phyloP scores from a whole-genome alignment of 306 rosid genomes.

The Albizia julibrissin region DNA sequence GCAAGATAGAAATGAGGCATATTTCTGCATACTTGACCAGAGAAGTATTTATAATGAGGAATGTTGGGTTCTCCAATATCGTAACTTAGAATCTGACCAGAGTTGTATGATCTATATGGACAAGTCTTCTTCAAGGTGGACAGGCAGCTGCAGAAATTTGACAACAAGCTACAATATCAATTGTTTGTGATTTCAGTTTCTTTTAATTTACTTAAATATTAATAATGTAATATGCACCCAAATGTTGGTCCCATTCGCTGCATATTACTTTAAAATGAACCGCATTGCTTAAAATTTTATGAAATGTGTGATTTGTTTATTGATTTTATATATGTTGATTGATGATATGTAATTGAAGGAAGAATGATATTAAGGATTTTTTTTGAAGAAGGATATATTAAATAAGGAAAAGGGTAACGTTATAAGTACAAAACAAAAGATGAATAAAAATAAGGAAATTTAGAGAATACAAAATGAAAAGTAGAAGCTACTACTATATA shows the following conservation, averaged over 20 bases:
- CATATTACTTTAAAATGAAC: not conserved
- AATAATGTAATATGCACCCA: not conserved
- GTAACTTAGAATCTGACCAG: not conserved
- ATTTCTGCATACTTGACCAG: conserved; percentile 7
- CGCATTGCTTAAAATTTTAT: not conserved
- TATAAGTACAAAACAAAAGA: no score
- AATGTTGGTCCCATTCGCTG: not conserved
- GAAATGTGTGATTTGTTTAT: not conserved
- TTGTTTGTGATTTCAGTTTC: not conserved
- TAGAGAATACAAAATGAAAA: no score
- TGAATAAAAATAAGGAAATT: no score
- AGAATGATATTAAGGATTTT: no score
- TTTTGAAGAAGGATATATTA: no score
- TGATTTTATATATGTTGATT: no score
- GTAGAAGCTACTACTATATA: no score
- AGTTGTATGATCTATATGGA: not conserved
- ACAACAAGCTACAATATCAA: not conserved
- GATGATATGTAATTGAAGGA: not conserved
- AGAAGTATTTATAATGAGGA: not conserved
- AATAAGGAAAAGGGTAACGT: no score
- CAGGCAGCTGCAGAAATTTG: not conserved
- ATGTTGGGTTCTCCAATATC: conserved; percentile 1
- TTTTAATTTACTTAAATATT: no score
- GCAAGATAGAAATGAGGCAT: conserved; percentile 15
- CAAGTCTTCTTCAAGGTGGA: conserved; percentile 5